Conservation (phyloP, 169 alveolate species). For the Cryptosporidium canis region DNA sequence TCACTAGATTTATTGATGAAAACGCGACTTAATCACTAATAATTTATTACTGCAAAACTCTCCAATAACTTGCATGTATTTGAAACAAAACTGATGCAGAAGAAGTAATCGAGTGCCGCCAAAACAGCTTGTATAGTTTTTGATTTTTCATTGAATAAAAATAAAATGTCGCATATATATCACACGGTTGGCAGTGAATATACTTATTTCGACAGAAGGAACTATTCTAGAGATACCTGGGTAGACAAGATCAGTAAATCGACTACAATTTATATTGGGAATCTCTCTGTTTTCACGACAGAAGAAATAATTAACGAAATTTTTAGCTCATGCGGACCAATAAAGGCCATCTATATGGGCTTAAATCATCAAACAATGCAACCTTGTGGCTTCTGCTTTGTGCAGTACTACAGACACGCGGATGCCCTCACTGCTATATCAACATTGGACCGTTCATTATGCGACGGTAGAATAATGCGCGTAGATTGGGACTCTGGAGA, state of each 20-base stretch:
- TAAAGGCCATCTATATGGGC: constrained; percentile 90
- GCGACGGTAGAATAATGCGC: constrained; percentile 80
- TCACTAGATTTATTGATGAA: background rate
- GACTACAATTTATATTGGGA: constrained; percentile 91
- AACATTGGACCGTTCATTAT: constrained; percentile 71
- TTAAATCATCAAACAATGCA: constrained; percentile 83
- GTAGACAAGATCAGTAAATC: constrained; percentile 81
- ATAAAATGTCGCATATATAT: constrained; percentile 42
- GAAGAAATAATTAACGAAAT: constrained; percentile 88
- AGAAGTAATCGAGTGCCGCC: no score
- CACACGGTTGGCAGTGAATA: constrained; percentile 52
- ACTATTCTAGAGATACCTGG: constrained; percentile 80
- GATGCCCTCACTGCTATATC: constrained; percentile 82
- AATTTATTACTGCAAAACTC: no score
- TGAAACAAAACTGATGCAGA: no score
- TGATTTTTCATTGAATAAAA: background rate
- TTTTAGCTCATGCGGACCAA: constrained; percentile 86
- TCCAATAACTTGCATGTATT: no score
- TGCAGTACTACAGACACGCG: constrained; percentile 83
- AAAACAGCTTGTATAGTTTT: background rate
- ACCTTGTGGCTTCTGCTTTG: constrained; percentile 94
- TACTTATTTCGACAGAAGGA: constrained; percentile 60
- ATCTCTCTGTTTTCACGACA: constrained; percentile 87
- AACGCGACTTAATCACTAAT: no score
- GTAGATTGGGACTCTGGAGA: constrained; percentile 80